Base-by-base conservation (phyloP, 805 yeast genomes). In the Isabelozyma pseudorhagii region DNA sequence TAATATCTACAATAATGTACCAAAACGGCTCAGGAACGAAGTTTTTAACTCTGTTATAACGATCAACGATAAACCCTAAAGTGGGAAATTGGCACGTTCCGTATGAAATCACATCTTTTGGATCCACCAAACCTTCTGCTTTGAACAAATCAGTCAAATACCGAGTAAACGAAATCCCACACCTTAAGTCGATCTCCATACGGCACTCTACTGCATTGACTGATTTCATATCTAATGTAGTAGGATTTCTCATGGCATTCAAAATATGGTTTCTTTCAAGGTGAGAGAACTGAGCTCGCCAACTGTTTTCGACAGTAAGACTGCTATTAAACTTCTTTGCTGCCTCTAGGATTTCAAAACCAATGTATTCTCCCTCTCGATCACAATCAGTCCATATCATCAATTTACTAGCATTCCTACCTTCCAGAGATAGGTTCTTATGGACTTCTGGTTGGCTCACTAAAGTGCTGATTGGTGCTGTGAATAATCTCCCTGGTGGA, bases 361-460 rank as follows among this genome's bases (percentile, higher is more conserved):
- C 98, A 49, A 92, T 92, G 65, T 83, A 87, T 64, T 92, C 98
- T 1, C 98, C 98, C 64, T 92, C 98, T 38, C 97, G 75, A 75
- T 92, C 98, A 68, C 99, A 94, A 77, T 94, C 99, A 0, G 99
- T 94, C 98, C 99, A 94, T 7, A 94, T 89, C 88, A 90, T 89
- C 48, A 94, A 68, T 39, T 71, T 71, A 46, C 82, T 80, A 5
- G 89, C 80, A 15, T 60, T 60, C 40, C 84, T 64, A 4, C 91
- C 87, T 61, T 90, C 90, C 4, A 66, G 66, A 29, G 78, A 65
- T 45, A 94, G 89, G 61, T 93, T 94, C 9, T 72, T 67, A 3
- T 85, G 85, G 18, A 90, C 77, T 44, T 75, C 77, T 40, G 71
- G 65, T 10, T 75, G 72, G 31, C 73, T 62, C 2, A 66, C 61